These are phyloP conservation scores for Solanum hybrid DNA, from an alignment of 305 asterid genomes.

Conservation along the genomic window DNA sequence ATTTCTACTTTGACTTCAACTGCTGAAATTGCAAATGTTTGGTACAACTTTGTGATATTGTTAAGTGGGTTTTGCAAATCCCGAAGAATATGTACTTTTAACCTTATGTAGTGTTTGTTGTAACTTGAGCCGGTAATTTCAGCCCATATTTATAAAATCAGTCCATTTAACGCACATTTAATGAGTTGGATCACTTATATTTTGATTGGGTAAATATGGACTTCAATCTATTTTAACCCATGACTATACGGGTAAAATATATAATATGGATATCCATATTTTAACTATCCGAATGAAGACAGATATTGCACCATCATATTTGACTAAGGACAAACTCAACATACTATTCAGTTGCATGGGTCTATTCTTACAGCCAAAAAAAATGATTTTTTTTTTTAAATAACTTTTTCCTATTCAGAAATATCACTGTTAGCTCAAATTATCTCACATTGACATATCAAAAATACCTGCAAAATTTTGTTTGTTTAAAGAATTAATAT, in stretches of 20 bases:
- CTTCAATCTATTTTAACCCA: background rate
- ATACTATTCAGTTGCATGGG: background rate
- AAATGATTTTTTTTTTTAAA: background rate
- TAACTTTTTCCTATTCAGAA: background rate
- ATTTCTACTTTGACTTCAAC: background rate
- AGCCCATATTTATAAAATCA: background rate
- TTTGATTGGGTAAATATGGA: background rate
- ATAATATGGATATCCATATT: background rate
- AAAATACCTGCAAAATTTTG: background rate
- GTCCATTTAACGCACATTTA: background rate
- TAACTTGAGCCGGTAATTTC: background rate
- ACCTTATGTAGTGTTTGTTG: background rate
- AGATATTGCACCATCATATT: background rate
- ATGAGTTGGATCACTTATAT: background rate
- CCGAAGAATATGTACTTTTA: background rate
- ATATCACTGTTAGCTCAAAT: background rate
- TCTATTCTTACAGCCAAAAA: background rate
- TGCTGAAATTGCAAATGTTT: constrained; percentile 1
- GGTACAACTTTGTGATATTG: background rate
- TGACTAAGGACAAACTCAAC: background rate
- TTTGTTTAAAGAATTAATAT: background rate
- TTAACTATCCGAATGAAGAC: background rate
- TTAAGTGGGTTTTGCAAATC: background rate
- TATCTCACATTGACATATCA: background rate
- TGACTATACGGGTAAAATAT: background rate